A percentile compares a stretch with the other conserved stretches of the same genome.
These are phyloP conservation scores for Adansonia madagascariensis DNA, from an alignment of 441 rosid species.

Conservation along the genomic window DNA sequence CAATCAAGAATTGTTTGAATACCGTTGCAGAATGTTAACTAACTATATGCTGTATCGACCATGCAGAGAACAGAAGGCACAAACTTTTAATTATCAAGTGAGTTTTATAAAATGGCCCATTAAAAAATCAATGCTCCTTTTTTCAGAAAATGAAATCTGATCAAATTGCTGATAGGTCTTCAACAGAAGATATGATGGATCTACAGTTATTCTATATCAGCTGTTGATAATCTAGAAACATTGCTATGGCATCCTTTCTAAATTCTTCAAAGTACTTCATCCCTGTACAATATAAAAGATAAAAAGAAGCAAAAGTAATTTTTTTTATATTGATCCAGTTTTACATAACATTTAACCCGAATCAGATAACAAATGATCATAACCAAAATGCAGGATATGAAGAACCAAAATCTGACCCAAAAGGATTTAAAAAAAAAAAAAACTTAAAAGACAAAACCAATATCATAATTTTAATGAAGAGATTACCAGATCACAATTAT, in stretches of 20 bases:
- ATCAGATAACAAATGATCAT: conserved; percentile 8
- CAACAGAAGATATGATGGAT: neutral
- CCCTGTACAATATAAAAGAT: neutral
- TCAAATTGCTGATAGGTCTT: conserved; percentile 3
- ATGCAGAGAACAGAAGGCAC: neutral
- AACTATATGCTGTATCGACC: neutral
- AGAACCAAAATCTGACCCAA: neutral
- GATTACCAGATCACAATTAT: conserved; percentile 80
- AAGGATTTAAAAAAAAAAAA: neutral
- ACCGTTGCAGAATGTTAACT: conserved; percentile 2
- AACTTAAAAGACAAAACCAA: neutral
- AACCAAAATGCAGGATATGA: neutral
- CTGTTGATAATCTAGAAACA: neutral
- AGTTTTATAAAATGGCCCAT: neutral
- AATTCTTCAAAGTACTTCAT: neutral
- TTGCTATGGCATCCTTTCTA: neutral
- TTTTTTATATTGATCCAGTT: neutral
- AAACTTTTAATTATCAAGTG: neutral
- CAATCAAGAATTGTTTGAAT: neutral
- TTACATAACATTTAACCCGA: conserved; percentile 3
- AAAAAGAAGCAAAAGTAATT: neutral
- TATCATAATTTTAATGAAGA: neutral
- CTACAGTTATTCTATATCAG: neutral
- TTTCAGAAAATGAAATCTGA: neutral
- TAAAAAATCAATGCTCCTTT: conserved; percentile 15